Evolutionary conservation across 495 filamentous ascomycete genomes (phyloP).

Genomic region (Aspergillus ostianus): DNA sequence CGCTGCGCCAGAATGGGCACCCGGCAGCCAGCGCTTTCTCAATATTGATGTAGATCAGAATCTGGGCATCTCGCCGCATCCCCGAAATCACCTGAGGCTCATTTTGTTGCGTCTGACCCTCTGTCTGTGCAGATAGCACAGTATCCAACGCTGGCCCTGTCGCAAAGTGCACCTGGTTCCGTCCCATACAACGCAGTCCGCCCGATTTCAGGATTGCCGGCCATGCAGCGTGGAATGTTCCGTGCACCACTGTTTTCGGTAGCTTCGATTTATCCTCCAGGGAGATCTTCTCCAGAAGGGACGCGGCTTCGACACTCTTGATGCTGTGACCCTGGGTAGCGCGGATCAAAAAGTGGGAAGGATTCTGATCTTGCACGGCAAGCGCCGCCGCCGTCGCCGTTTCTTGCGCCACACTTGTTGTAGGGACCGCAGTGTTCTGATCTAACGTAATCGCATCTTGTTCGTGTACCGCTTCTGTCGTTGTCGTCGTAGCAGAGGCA

Average conservation of each 20-base stretch:
- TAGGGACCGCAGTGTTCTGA: conserved; percentile 1
- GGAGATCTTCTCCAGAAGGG: conserved; percentile 63
- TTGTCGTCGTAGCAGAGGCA: conserved; percentile 15
- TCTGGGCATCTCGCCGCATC: conserved; percentile 75
- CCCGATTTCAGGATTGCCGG: conserved; percentile 66
- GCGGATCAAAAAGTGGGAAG: conserved; percentile 79
- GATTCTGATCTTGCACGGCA: conserved; percentile 34
- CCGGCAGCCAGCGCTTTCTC: conserved; percentile 58
- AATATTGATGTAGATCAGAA: conserved; percentile 80
- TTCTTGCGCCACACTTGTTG: conserved; percentile 10
- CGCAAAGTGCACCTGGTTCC: conserved; percentile 87
- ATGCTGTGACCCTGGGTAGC: conserved; percentile 87
- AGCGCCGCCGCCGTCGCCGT: conserved; percentile 33
- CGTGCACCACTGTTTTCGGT: conserved; percentile 73
- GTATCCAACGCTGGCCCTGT: conserved; percentile 56
- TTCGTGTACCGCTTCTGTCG: conserved; percentile 10
- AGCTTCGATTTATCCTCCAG: conserved; percentile 48
- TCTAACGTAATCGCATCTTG: conserved; percentile 15
- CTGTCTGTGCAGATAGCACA: conserved; percentile 21
- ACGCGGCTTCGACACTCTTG: conserved; percentile 60
- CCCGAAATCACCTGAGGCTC: conserved; percentile 67
- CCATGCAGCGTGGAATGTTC: conserved; percentile 80
- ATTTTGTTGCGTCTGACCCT: conserved; percentile 16
- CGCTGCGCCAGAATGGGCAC: conserved; percentile 81
- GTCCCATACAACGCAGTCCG: conserved; percentile 72